Base-by-base conservation (phyloP, 2,329 filamentous ascomycete genomes). In the Conoideocrella luteorostrata region DNA sequence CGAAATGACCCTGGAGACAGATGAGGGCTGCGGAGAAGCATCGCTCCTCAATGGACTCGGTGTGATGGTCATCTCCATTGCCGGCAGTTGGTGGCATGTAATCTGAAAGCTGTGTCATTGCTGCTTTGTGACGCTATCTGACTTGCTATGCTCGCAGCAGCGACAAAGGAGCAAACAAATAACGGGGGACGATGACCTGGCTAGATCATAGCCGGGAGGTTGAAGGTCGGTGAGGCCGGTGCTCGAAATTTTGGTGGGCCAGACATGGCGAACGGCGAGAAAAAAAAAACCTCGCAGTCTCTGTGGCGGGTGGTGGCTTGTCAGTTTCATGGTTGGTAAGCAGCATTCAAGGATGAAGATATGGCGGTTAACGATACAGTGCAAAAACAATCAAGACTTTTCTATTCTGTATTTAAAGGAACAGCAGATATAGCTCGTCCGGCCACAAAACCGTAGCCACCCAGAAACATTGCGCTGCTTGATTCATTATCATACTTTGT, bases 1-100 rank as follows among this genome's bases (percentile, higher is more conserved):
- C 75, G 56, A 78, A 80, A 61, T 82, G 77, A 35, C 75, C 75
- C 58, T 83, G 78, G 43, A 82, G 69, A 53, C 75, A 76, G 55
- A 80, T 73, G 56, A 84, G 68, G 13, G 75, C 77, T 1, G 75
- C 75, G 3, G 72, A 70, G 60, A 84, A 82, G 58, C 70, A 75
- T 47, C 79, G 69, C 64, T 84, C 80, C 61, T 84, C 80, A 55
- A 82, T 79, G 29, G 75, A 75, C 57, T 79, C 63, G 24, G 56
- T 57, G 11, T 46, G 37, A 12, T 48, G 50, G 24, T 53, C 54
- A 23, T 50, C 48, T 17, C 45, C 49, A 12, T 42, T 37, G 9
- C 54, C 53, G 7, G 41, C 24, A 12, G 45, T 28, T n/a, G 53
- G 26, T 24, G 43, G 47, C 6, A 44, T 47, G 24, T 53, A 50